phyloP scores from a whole-genome alignment of 495 filamentous ascomycete genomes.

The Hyphodiscus hymeniophilus region DNA sequence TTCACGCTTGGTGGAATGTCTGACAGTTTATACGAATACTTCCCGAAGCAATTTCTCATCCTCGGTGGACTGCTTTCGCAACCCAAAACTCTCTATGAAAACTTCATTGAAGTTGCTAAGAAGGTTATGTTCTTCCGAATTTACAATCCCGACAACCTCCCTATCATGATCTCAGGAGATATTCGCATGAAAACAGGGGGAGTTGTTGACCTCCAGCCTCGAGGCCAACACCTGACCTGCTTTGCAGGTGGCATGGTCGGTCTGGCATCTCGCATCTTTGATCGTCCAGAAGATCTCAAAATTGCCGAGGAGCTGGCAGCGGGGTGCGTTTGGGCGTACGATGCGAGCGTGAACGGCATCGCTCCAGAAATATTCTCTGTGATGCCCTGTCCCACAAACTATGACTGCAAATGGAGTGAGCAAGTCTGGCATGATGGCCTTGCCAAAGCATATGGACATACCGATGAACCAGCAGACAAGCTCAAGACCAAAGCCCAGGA shows the following conservation, averaged over 20 bases:
- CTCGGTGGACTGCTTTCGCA: constrained; percentile 69
- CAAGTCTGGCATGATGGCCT: constrained; percentile 11
- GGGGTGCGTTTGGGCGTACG: constrained; percentile 84
- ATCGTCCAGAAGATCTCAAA: constrained; percentile 57
- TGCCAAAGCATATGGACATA: neutral
- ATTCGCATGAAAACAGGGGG: constrained; percentile 25
- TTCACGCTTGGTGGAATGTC: constrained; percentile 71
- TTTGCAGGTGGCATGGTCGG: constrained; percentile 83
- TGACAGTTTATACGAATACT: constrained; percentile 85
- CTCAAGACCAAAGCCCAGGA: neutral
- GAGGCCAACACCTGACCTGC: constrained; percentile 48
- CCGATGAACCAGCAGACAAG: neutral
- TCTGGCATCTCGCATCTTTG: constrained; percentile 67
- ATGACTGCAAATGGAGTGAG: constrained; percentile 17
- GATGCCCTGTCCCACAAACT: constrained; percentile 18
- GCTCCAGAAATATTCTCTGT: constrained; percentile 63
- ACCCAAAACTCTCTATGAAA: constrained; percentile 69
- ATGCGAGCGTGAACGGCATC: constrained; percentile 54
- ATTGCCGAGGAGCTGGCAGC: constrained; percentile 69
- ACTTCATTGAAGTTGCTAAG: constrained; percentile 52
- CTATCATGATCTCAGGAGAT: constrained; percentile 56
- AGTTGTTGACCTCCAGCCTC: constrained; percentile 25
- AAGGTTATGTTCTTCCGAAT: constrained; percentile 54
- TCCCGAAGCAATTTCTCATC: constrained; percentile 64
- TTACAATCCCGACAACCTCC: constrained; percentile 45